These are phyloP conservation scores for Gracilariopsis chorda DNA, from an alignment of 23 red algal species.

Conservation along the genomic window DNA sequence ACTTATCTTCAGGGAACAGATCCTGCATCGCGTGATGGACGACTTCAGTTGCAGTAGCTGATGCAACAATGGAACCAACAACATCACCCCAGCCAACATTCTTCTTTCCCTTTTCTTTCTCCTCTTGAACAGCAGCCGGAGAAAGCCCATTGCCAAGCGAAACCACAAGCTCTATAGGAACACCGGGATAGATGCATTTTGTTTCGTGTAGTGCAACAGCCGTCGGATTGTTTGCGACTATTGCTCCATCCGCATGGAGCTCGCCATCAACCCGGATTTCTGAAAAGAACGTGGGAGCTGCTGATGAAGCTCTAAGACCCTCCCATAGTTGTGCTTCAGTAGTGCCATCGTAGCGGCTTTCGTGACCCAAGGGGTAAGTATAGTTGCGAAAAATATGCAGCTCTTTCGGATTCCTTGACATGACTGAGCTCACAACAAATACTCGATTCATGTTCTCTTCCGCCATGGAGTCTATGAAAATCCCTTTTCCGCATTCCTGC, in stretches of 20 bases:
- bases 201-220: conserved; percentile 93
- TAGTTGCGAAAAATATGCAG: conserved; percentile 96
- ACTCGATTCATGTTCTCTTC: conserved; percentile 90
- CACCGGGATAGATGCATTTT: conserved; percentile 84
- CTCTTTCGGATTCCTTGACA: conserved; percentile 83
- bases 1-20: conserved; percentile 82
- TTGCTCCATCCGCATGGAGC: conserved; percentile 93
- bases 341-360: conserved; percentile 85
- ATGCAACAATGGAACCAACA: conserved; percentile 85
- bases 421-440: conserved; percentile 90
- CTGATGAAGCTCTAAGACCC: conserved; percentile 81
- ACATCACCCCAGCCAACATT: conserved; percentile 95
- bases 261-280: conserved; percentile 89
- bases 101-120: conserved; percentile 18
- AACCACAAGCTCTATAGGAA: conserved; percentile 91
- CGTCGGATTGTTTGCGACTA: conserved; percentile 95
- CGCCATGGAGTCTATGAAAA: conserved; percentile 82
- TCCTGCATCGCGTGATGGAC: conserved; percentile 95
- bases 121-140: background rate
- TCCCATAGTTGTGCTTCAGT: conserved; percentile 88
- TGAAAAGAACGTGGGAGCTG: conserved; percentile 95
- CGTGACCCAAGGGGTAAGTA: conserved; percentile 78
- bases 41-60: conserved; percentile 93
- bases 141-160: conserved; percentile 74
- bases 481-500: conserved; percentile 73